These are phyloP conservation scores for Hanseniaspora meyeri DNA, from an alignment of 805 yeast genomes.

Conservation along the genomic window DNA sequence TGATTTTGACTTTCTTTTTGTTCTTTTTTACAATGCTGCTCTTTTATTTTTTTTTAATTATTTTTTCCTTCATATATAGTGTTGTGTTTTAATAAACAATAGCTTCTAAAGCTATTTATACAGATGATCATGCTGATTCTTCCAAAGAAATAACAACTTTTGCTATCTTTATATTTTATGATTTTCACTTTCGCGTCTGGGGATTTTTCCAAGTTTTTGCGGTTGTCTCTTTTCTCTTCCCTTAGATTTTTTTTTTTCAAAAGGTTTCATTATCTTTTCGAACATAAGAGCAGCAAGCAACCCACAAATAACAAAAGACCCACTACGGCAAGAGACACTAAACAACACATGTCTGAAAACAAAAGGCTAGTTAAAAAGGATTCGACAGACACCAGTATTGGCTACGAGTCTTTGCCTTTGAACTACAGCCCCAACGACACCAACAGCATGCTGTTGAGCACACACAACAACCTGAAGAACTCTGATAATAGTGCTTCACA, in stretches of 20 bases:
- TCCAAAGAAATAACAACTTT: no score
- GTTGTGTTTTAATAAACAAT: no score
- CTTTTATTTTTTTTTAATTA: background rate
- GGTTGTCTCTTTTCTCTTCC: background rate
- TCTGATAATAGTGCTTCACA: background rate
- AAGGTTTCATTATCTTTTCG: no score
- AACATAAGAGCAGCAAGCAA: no score
- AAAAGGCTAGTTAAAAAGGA: background rate
- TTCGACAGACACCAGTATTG: background rate
- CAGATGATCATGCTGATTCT: no score
- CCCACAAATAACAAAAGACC: no score
- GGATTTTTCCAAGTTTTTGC: background rate
- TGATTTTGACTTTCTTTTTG: background rate
- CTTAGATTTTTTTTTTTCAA: background rate
- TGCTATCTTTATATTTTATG: no score
- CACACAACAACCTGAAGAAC: conserved; percentile 21
- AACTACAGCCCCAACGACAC: conserved; percentile 12
- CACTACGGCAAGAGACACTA: no score
- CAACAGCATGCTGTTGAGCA: conserved; percentile 8
- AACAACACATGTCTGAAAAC: background rate
- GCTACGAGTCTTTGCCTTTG: conserved; percentile 12
- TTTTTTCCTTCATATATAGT: background rate
- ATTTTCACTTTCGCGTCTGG: no score
- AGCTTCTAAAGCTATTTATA: no score
- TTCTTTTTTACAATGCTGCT: background rate